Percentiles rank a stretch among this genome's conserved stretches.
These are phyloP conservation scores for Penicillium atrosanguineum DNA, from an alignment of 495 filamentous ascomycete genomes.

Conservation along the genomic window DNA sequence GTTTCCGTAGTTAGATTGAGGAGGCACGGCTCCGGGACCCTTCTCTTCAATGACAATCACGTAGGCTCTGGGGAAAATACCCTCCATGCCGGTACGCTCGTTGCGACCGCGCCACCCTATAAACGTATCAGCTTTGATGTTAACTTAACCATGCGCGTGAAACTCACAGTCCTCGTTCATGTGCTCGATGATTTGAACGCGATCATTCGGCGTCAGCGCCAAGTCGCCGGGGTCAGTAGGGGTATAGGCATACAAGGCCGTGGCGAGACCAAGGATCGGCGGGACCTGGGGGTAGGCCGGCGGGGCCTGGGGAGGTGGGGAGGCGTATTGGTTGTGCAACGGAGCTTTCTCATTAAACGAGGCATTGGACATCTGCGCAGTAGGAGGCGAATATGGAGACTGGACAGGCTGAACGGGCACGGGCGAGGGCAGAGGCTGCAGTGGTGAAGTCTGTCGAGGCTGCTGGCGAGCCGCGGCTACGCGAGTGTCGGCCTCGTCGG, in stretches of 20 bases:
- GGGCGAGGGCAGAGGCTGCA: constrained; percentile 20
- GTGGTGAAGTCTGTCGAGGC: constrained; percentile 6
- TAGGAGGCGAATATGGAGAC: constrained; percentile 39
- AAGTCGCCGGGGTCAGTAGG: constrained; percentile 77
- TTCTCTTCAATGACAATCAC: constrained; percentile 62
- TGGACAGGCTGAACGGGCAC: constrained; percentile 34
- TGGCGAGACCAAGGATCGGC: constrained; percentile 65
- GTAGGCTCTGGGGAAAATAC: constrained; percentile 88
- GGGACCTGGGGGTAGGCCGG: constrained; percentile 54
- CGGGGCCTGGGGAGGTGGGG: constrained; percentile 46
- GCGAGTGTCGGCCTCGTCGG: constrained; percentile 51
- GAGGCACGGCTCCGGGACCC: constrained; percentile 17
- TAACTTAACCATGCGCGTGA: not conserved
- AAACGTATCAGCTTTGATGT: not conserved
- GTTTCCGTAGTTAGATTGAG: constrained; percentile 49
- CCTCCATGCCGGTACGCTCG: constrained; percentile 72
- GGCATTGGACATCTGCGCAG: constrained; percentile 45
- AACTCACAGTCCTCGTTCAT: constrained; percentile 88
- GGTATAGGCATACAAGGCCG: constrained; percentile 79
- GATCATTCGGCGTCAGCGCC: constrained; percentile 70
- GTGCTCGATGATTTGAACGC: constrained; percentile 76
- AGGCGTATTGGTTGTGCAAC: constrained; percentile 48
- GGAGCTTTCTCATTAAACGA: constrained; percentile 54
- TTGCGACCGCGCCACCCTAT: constrained; percentile 79
- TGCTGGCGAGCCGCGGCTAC: constrained; percentile 24